phyloP scores from a whole-genome alignment of 164 flowering plant species.

The Taxillus chinensis region DNA sequence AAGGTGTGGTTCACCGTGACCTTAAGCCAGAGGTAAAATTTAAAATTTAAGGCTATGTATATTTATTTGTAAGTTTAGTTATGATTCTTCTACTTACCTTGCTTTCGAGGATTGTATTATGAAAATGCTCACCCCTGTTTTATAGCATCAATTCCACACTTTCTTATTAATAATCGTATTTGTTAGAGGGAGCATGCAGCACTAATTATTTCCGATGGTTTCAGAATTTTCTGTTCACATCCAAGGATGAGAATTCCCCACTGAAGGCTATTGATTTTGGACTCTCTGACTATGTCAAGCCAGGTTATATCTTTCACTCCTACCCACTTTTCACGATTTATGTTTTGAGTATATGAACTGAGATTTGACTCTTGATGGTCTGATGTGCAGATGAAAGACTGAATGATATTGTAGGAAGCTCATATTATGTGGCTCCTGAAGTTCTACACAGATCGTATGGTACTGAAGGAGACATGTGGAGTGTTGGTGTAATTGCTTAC shows the following conservation, averaged over 20 bases:
- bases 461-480: constrained; percentile 99
- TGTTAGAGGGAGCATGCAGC: no score
- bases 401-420: constrained; percentile 97
- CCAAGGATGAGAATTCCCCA: constrained; percentile 63
- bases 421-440: constrained; percentile 98
- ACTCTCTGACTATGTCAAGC: constrained; percentile 91
- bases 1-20: constrained; percentile 26
- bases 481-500: constrained; percentile 95
- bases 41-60: no score
- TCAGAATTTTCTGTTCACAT: constrained; percentile 83
- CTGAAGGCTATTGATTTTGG: constrained; percentile 97
- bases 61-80: no score
- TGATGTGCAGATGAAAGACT: constrained; percentile 76
- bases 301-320: constrained; percentile 42
- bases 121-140: no score
- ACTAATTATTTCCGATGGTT: neutral
- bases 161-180: no score
- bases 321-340: neutral
- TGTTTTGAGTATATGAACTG: neutral
- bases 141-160: no score
- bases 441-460: constrained; percentile 95
- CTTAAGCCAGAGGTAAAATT: constrained; percentile 17
- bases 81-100: no score
- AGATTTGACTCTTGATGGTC: constrained; percentile 12
- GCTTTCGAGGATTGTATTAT: no score